A percentile compares a stretch with the other conserved stretches of the same genome.
These are phyloP conservation scores for Diaporthe eres DNA, from an alignment of 2,329 filamentous ascomycete species.

Conservation along the genomic window DNA sequence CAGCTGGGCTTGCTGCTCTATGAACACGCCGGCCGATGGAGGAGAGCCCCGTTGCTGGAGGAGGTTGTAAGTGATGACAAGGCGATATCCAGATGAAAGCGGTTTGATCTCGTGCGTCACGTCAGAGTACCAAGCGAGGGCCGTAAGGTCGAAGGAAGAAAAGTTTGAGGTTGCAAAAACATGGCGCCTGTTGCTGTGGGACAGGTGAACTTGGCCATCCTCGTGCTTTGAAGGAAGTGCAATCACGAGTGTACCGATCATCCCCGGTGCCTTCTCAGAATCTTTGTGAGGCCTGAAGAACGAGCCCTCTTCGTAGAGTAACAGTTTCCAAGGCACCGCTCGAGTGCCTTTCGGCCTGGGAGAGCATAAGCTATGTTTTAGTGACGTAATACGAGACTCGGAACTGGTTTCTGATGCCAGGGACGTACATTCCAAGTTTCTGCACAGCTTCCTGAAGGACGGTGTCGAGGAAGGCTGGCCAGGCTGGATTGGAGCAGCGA, in stretches of 20 bases:
- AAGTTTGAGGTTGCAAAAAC: conserved; percentile 50
- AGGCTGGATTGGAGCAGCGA: conserved; percentile 53
- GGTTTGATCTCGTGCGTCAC: conserved; percentile 62
- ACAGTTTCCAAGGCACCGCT: conserved; percentile 57
- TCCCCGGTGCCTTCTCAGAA: conserved; percentile 59
- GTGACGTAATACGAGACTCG: conserved; percentile 43
- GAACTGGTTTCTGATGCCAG: too few relatives aligned
- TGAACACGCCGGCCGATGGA: conserved; percentile 42
- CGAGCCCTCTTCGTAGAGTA: conserved; percentile 62
- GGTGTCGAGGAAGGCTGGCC: conserved; percentile 46
- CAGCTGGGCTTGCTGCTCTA: conserved; percentile 39
- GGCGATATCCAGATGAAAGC: conserved; percentile 58
- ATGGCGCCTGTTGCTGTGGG: conserved; percentile 15
- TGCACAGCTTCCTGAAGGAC: neutral
- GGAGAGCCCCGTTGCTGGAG: conserved; percentile 47
- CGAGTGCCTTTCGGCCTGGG: conserved; percentile 47
- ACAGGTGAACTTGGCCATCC: conserved; percentile 58
- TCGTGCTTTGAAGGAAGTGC: conserved; percentile 60
- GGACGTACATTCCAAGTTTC: conserved; percentile 21
- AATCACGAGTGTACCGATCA: conserved; percentile 63
- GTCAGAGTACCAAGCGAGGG: conserved; percentile 61
- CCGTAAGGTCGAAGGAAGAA: conserved; percentile 50
- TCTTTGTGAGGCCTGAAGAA: conserved; percentile 62
- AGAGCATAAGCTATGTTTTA: conserved; percentile 46
- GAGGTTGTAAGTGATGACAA: conserved; percentile 65